phyloP scores from a whole-genome alignment of 768 basidiomycete genomes.

The Calocybe gangraenosa region DNA sequence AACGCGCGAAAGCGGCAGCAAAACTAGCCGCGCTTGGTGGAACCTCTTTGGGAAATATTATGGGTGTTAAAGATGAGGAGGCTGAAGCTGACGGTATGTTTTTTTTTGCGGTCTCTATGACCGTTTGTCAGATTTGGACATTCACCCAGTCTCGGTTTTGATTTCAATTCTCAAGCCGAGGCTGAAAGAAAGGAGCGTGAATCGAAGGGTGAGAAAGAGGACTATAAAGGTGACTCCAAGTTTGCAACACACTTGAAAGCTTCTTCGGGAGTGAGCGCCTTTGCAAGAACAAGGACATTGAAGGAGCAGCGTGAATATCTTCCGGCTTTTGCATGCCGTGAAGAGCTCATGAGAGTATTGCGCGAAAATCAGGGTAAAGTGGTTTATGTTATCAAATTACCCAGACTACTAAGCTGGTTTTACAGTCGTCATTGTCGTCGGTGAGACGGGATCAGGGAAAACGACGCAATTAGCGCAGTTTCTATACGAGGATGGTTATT shows the following conservation, averaged over 20 bases:
- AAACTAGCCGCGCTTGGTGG: conserved; percentile 92
- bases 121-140: conserved; percentile 57
- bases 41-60: conserved; percentile 92
- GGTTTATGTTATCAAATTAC: background rate
- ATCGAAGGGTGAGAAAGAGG: conserved; percentile 53
- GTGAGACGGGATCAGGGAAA: conserved; percentile 99
- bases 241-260: conserved; percentile 93
- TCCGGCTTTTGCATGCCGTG: conserved; percentile 95
- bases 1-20: conserved; percentile 93
- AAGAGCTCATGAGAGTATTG: conserved; percentile 83
- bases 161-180: conserved; percentile 45
- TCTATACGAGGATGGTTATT: conserved; percentile 96
- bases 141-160: conserved; percentile 63
- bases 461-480: conserved; percentile 96
- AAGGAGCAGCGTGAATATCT: conserved; percentile 96
- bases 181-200: conserved; percentile 44
- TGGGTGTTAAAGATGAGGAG: conserved; percentile 95
- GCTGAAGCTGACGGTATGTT: conserved; percentile 86
- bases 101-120: conserved; percentile 13
- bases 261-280: conserved; percentile 72
- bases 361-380: conserved; percentile 89
- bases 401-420: conserved; percentile 3
- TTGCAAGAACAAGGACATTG: conserved; percentile 76
- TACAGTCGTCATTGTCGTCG: conserved; percentile 88
- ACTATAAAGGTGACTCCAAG: conserved; percentile 93